phyloP scores from a whole-genome alignment of 805 yeast species.

The Saturnispora besseyi region DNA sequence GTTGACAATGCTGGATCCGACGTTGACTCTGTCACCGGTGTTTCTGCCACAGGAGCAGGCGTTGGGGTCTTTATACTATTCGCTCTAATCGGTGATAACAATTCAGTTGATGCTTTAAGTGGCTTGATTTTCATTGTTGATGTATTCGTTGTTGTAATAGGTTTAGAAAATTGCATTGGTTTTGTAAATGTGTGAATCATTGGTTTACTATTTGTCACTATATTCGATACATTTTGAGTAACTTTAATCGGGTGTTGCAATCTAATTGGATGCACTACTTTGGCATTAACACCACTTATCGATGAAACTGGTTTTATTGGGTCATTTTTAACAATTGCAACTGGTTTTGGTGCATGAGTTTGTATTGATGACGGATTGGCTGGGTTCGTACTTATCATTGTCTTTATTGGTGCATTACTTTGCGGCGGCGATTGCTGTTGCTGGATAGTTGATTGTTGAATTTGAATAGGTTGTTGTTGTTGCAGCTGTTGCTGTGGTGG shows the following conservation, averaged over 20 bases:
- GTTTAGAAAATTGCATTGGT: constrained; percentile 9
- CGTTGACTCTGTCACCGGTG: not conserved
- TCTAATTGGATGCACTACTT: constrained; percentile 5
- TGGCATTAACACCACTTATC: not conserved
- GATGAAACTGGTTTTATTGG: constrained; percentile 5
- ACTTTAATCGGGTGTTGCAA: constrained; percentile 5
- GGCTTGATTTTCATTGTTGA: constrained; percentile 6
- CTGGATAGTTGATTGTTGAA: not conserved
- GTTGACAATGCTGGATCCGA: not conserved
- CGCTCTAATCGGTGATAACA: not conserved
- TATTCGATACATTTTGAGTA: not conserved
- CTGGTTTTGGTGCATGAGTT: constrained; percentile 3
- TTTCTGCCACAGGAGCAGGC: not conserved
- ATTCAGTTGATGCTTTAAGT: constrained; percentile 7
- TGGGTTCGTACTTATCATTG: not conserved
- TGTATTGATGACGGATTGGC: not conserved
- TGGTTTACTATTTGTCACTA: constrained; percentile 12
- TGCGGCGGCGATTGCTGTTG: not conserved
- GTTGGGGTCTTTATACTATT: not conserved
- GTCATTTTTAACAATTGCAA: not conserved
- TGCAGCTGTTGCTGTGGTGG: constrained; percentile 10
- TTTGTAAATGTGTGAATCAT: constrained; percentile 13
- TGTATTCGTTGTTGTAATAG: not conserved
- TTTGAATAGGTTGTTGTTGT: constrained; percentile 2
- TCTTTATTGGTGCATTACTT: constrained; percentile 2